These are phyloP conservation scores for Polygonum aviculare DNA, from an alignment of 148 eudicot genomes.

Conservation along the genomic window DNA sequence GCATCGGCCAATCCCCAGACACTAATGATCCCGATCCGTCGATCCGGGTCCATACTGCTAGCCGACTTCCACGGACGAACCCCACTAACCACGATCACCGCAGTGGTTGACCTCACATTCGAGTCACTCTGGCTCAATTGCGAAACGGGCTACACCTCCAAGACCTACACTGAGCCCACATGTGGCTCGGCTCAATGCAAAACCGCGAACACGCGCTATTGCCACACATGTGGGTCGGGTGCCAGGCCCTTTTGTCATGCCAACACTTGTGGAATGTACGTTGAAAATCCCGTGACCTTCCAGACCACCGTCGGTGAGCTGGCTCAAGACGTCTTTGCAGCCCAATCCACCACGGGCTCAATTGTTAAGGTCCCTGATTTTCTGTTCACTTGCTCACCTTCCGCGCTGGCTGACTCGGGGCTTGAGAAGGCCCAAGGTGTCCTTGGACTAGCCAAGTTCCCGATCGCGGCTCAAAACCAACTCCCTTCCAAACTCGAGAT, in stretches of 20 bases:
- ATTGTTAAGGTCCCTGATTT: conserved; percentile 22
- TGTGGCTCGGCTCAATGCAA: conserved; percentile 52
- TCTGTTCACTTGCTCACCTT: conserved; percentile 48
- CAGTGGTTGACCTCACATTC: conserved; percentile 39
- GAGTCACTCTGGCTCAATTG: conserved; percentile 46
- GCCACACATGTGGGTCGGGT: conserved; percentile 25
- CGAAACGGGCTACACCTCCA: conserved; percentile 37
- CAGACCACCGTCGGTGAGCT: conserved; percentile 37
- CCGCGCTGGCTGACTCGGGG: conserved; percentile 27
- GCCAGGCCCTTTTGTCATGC: conserved; percentile 48
- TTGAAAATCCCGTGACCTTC: conserved; percentile 36
- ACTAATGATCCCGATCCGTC: conserved; percentile 32
- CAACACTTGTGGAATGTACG: conserved; percentile 40
- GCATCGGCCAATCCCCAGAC: not conserved
- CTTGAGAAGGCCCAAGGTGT: conserved; percentile 51
- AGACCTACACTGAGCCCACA: conserved; percentile 31
- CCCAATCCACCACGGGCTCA: conserved; percentile 27
- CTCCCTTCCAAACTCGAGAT: conserved; percentile 31
- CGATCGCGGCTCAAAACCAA: conserved; percentile 38
- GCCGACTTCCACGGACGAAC: conserved; percentile 35
- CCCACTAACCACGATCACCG: conserved; percentile 24
- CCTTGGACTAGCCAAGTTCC: conserved; percentile 42
- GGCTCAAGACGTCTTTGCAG: conserved; percentile 35
- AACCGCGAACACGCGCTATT: conserved; percentile 29
- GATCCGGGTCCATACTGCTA: conserved; percentile 37